These are phyloP conservation scores for Pseudomassariella vexata DNA, from an alignment of 2,329 filamentous ascomycete genomes.

Conservation along the genomic window DNA sequence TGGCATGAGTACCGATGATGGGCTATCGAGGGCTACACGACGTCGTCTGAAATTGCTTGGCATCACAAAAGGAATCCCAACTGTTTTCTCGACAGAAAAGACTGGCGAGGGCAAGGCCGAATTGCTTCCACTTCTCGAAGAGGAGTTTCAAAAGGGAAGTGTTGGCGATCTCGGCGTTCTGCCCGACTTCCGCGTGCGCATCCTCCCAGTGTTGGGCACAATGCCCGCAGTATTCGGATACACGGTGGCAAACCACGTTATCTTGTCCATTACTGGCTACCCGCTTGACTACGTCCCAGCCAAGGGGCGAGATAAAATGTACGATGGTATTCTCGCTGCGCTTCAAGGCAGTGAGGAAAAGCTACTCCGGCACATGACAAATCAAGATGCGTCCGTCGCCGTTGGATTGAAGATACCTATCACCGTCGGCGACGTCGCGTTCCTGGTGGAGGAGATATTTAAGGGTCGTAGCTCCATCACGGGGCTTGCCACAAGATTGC, in stretches of 20 bases:
- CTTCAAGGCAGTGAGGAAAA: constrained; percentile 78
- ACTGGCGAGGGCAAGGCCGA: constrained; percentile 86
- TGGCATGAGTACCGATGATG: constrained; percentile 79
- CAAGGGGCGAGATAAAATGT: constrained; percentile 86
- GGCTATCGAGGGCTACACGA: constrained; percentile 78
- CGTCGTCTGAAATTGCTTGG: constrained; percentile 72
- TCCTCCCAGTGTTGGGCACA: constrained; percentile 87
- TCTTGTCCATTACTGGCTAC: constrained; percentile 71
- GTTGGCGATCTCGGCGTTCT: constrained; percentile 85
- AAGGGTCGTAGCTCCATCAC: constrained; percentile 77
- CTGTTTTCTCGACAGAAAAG: constrained; percentile 89
- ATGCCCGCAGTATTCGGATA: constrained; percentile 98
- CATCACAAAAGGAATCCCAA: constrained; percentile 78
- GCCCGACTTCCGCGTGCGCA: constrained; percentile 90
- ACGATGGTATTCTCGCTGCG: constrained; percentile 72
- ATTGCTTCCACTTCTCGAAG: constrained; percentile 77
- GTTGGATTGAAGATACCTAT: constrained; percentile 76
- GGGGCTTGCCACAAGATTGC: constrained; percentile 71
- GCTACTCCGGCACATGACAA: constrained; percentile 49
- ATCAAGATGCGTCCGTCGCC: constrained; percentile 40
- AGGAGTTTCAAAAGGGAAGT: constrained; percentile 79
- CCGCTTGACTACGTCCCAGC: constrained; percentile 76
- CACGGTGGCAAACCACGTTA: constrained; percentile 85
- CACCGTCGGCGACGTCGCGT: constrained; percentile 75
- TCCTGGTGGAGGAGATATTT: constrained; percentile 85